phyloP scores from a whole-genome alignment of 2,329 filamentous ascomycete genomes.

The Uncinocarpus reesii region DNA sequence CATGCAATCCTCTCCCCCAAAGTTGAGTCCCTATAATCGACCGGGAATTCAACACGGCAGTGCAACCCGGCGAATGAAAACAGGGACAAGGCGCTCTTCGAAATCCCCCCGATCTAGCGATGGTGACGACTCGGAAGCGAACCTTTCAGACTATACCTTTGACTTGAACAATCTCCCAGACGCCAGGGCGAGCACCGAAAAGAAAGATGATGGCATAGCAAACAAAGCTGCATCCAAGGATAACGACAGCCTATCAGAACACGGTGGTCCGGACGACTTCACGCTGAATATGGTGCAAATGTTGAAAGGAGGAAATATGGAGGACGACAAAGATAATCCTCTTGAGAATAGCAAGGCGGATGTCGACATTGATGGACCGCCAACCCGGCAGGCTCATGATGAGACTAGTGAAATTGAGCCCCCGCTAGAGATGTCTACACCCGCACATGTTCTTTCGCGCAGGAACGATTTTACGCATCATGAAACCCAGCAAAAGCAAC shows the following conservation, averaged over 20 bases:
- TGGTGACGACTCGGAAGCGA: slow-evolving; percentile 29
- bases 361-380: slow-evolving; percentile 23
- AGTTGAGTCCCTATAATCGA: slow-evolving; percentile 10
- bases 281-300: slow-evolving; percentile 35
- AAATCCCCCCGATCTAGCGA: slow-evolving; percentile 22
- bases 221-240: slow-evolving; percentile 13
- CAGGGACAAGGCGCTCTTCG: slow-evolving; percentile 16
- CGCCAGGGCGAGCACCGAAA: slow-evolving; percentile 18
- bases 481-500: slow-evolving; percentile 18
- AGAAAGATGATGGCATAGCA: not conserved
- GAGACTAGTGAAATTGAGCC: slow-evolving; percentile 37
- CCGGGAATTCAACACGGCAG: slow-evolving; percentile 4
- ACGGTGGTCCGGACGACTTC: slow-evolving; percentile 35
- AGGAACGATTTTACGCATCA: slow-evolving; percentile 18
- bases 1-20: slow-evolving; percentile 30
- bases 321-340: slow-evolving; percentile 6
- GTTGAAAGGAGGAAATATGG: slow-evolving; percentile 22
- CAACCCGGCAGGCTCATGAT: slow-evolving; percentile 22
- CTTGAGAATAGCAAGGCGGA: slow-evolving; percentile 16
- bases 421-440: slow-evolving; percentile 37
- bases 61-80: not conserved
- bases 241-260: slow-evolving; percentile 29
- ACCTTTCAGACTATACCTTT: slow-evolving; percentile 33
- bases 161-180: slow-evolving; percentile 32
- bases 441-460: slow-evolving; percentile 31